These are phyloP conservation scores for Ettlia oleoabundans DNA, from an alignment of 139 green algal genomes.

Conservation along the genomic window DNA sequence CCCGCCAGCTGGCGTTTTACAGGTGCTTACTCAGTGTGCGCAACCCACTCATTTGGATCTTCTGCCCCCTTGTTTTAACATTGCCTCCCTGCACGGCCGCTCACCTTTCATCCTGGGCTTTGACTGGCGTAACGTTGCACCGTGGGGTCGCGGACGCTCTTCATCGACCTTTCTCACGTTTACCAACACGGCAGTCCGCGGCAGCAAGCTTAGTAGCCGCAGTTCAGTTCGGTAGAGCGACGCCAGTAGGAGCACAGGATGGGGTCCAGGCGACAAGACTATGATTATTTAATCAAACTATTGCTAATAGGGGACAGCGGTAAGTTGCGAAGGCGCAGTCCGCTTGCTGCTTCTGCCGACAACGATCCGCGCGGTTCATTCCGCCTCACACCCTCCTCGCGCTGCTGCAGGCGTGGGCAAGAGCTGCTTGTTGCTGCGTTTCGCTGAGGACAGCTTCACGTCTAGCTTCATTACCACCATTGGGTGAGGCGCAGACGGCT, in stretches of 20 bases:
- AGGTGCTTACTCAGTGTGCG: too few species aligned
- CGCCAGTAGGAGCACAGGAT: not conserved
- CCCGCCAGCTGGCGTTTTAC: too few species aligned
- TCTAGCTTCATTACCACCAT: constrained; percentile 99
- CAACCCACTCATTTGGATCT: too few species aligned
- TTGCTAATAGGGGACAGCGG: constrained; percentile 96
- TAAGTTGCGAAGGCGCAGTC: constrained; percentile 28
- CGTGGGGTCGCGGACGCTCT: too few species aligned
- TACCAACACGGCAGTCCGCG: not conserved
- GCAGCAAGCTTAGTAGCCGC: too few species aligned
- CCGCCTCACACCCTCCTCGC: not conserved
- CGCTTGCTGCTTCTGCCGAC: too few species aligned
- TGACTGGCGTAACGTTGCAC: too few species aligned
- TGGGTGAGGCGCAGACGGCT: constrained; percentile 63
- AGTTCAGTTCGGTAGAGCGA: not conserved
- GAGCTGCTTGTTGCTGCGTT: constrained; percentile 94
- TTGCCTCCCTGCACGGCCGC: too few species aligned
- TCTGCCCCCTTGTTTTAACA: too few species aligned
- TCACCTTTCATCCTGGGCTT: too few species aligned
- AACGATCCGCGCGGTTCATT: not conserved
- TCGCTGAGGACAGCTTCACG: constrained; percentile 96
- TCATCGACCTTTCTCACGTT: not conserved
- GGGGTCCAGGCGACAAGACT: constrained; percentile 67
- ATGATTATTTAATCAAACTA: constrained; percentile 96
- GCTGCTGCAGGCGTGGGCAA: constrained; percentile 95